phyloP scores from a whole-genome alignment of 2,329 filamentous ascomycete genomes.

The Periconia sp. region DNA sequence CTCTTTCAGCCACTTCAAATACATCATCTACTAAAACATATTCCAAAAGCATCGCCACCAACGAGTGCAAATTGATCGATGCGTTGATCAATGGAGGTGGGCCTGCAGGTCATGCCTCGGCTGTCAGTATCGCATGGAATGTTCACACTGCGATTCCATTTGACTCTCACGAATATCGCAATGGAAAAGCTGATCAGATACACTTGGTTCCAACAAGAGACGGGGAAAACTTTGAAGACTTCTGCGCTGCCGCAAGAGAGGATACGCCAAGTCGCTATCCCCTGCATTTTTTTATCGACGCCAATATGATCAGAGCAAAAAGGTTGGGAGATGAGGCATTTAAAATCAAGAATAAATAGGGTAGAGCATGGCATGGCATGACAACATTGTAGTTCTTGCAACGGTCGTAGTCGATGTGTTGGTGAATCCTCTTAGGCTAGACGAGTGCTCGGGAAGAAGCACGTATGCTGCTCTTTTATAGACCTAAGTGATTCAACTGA shows the following conservation, averaged over 20 bases:
- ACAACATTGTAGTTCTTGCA: neutral
- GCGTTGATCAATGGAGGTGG: slow-evolving; percentile 34
- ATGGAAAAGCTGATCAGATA: slow-evolving; percentile 40
- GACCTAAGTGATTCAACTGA: too few relatives aligned
- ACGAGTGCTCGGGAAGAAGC: neutral
- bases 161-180: slow-evolving; percentile 42
- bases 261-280: neutral
- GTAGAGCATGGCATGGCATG: neutral
- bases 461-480: neutral
- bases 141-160: slow-evolving; percentile 44
- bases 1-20: too few relatives aligned
- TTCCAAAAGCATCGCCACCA: too few relatives aligned
- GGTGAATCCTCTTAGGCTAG: neutral
- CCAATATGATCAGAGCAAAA: neutral
- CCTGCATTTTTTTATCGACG: neutral
- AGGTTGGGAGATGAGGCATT: neutral
- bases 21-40: too few relatives aligned
- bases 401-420: neutral
- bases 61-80: too few relatives aligned
- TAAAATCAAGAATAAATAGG: neutral
- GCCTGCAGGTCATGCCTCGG: slow-evolving; percentile 43
- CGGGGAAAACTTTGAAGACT: neutral
- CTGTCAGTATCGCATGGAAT: slow-evolving; percentile 36
- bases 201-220: slow-evolving; percentile 23
- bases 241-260: neutral